Evolutionary conservation across 164 flowering plant species (phyloP).

Genomic region (Chimonanthus praecox): DNA sequence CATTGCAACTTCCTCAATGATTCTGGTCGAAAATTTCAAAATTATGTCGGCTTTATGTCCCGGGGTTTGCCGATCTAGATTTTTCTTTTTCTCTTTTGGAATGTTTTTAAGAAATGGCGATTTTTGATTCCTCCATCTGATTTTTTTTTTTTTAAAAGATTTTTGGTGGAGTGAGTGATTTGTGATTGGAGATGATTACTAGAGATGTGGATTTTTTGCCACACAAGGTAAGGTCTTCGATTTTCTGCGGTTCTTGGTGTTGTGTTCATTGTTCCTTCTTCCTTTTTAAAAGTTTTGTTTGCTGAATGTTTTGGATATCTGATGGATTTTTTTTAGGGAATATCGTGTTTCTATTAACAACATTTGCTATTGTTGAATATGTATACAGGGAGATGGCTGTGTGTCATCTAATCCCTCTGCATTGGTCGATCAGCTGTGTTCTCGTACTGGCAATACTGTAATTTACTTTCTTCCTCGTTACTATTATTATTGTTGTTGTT

Average conservation of each 20-base stretch:
- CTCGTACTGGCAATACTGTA: slow-evolving; percentile 42
- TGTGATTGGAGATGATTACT: slow-evolving; percentile 11
- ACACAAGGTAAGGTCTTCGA: background rate
- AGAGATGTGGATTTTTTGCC: slow-evolving; percentile 10
- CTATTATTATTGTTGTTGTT: background rate
- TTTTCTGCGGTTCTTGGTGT: too few relatives aligned
- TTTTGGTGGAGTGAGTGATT: slow-evolving; percentile 11
- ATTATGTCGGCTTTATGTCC: too few relatives aligned
- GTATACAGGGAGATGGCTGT: slow-evolving; percentile 33
- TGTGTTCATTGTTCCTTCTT: too few relatives aligned
- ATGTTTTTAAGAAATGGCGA: background rate
- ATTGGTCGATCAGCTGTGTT: slow-evolving; percentile 24
- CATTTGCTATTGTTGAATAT: background rate
- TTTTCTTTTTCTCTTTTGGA: background rate
- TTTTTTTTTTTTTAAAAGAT: background rate
- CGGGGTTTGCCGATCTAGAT: background rate
- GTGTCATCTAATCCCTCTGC: slow-evolving; percentile 23
- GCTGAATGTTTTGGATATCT: background rate
- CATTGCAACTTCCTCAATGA: too few relatives aligned
- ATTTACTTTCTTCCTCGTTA: background rate
- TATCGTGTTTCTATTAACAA: too few relatives aligned
- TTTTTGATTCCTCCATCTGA: background rate
- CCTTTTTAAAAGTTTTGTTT: too few relatives aligned
- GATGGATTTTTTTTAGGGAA: background rate
- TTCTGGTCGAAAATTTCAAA: too few relatives aligned